Evolutionary conservation across 352 stramenopile species (phyloP), one percentile per base, ranked within the genome.

Genomic region (Hyaloperonospora brassicae): DNA sequence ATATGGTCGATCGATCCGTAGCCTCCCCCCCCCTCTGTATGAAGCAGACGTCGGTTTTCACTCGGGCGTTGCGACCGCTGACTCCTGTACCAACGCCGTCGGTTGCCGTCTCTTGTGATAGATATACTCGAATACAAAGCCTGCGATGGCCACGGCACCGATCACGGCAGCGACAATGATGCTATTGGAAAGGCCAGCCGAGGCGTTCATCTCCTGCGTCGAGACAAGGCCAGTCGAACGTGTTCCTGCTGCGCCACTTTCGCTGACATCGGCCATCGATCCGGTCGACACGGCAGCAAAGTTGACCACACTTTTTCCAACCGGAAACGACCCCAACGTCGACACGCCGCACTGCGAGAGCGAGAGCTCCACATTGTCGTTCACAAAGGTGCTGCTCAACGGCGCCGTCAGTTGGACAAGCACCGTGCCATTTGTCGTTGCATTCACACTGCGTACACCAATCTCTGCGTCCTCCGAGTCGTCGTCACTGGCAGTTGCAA

Each of bases 101-200:
- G 52, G 47, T 61, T 89, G 71, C 36, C 72, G 73, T 62, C 70
- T 71, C 49, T 87, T 87, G 68, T 93, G 83, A 59, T 84, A 62
- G 39, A 54, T 52, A 57, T 73, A 89, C 57, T 93, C 83, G 47
- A 87, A 76, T 12, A 80, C 34, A 51, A 93, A 93, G 24, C 80
- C 83, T 1, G 67, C 50, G 13, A 85, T 8, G 2, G 83, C 83
- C 31, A 90, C 61, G 13, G 70, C 66, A 10, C 67, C 80, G n/a
- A 93, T 79, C 24, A 65, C 73, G 45, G 89, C 85, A 35, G 57
- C 83, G 47, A 89, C 76, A 50, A 86, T 72, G 40, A 88, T 53
- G n/a, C 79, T 78, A 36, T 76, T 66, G 2, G 79, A 76, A 2
- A 93, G 72, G n/a, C 83, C 83, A 1, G 83, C 73, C 2, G 40